Evolutionary conservation across 2,329 filamentous ascomycete species (phyloP).

Genomic region (Apiospora hydei): DNA sequence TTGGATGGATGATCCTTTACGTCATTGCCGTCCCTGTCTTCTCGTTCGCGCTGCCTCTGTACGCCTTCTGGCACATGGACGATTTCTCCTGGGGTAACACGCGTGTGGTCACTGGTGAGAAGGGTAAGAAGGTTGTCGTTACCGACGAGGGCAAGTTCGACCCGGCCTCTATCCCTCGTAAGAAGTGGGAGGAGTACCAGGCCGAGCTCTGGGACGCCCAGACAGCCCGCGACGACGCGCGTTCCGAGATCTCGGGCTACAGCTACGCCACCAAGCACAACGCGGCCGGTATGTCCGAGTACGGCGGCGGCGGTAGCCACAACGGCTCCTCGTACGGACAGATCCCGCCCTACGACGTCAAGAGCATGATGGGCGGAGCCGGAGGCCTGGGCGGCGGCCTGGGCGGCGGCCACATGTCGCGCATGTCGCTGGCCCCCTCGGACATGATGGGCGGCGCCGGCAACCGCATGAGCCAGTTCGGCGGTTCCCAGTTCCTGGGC

Average conservation of each 20-base stretch:
- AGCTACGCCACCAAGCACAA: conserved; percentile 89
- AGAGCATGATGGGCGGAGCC: conserved; percentile 33
- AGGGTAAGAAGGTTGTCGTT: conserved; percentile 89
- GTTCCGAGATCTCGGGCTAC: conserved; percentile 89
- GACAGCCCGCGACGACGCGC: conserved; percentile 80
- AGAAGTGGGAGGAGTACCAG: conserved; percentile 99
- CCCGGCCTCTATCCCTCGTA: conserved; percentile 88
- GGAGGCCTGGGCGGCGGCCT: conserved; percentile 31
- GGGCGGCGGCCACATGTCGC: conserved; percentile 61
- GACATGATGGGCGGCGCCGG: conserved; percentile 58
- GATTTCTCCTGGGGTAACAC: conserved; percentile 99
- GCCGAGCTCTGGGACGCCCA: conserved; percentile 96
- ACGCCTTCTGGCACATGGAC: conserved; percentile 99
- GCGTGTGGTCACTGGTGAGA: conserved; percentile 93
- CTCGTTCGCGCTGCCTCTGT: conserved; percentile 86
- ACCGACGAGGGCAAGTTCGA: conserved; percentile 99
- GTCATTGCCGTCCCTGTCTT: conserved; percentile 91
- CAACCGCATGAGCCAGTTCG: conserved; percentile 68
- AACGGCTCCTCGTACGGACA: conserved; percentile 59
- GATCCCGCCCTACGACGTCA: conserved; percentile 52
- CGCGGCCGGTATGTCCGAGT: conserved; percentile 66
- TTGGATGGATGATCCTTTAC: conserved; percentile 99
- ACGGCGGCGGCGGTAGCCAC: conserved; percentile 66
- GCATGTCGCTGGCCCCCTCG: conserved; percentile 82
- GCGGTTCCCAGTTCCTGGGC: conserved; percentile 64